Percentiles rank a stretch among this genome's conserved stretches.
These are phyloP conservation scores for Paratinospora sagittata DNA, from an alignment of 164 flowering plant genomes.

Conservation along the genomic window DNA sequence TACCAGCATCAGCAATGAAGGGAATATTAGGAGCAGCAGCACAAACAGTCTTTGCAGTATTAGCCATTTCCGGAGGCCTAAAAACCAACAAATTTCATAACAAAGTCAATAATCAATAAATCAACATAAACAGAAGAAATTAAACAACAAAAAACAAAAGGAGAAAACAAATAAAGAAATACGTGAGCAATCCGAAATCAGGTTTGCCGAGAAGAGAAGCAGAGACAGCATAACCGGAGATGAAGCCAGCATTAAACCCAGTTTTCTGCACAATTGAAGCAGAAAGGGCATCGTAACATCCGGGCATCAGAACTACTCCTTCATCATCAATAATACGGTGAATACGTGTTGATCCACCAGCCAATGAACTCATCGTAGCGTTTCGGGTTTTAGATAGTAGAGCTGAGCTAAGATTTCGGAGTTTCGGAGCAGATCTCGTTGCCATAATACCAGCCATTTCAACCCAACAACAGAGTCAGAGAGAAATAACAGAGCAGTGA, in stretches of 20 bases:
- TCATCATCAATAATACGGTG: constrained; percentile 23
- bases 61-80: constrained; percentile 27
- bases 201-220: constrained; percentile 28
- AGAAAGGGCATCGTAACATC: constrained; percentile 27
- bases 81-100: neutral
- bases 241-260: constrained; percentile 25
- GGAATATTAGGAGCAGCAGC: constrained; percentile 19
- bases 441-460: neutral
- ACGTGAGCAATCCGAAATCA: constrained; percentile 33
- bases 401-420: neutral
- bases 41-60: constrained; percentile 16
- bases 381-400: neutral
- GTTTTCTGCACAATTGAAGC: constrained; percentile 24
- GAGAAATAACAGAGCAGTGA: no score
- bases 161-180: neutral
- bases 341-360: constrained; percentile 11
- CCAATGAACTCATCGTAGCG: neutral
- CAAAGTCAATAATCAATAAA: neutral
- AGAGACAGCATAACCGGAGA: constrained; percentile 30
- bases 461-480: no score
- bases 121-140: neutral
- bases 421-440: neutral
- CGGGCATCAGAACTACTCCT: constrained; percentile 28
- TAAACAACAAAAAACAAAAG: no score
- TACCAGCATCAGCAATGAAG: constrained; percentile 27